These are phyloP conservation scores for Iris pallida DNA, from an alignment of 116 monocot genomes.

Conservation along the genomic window DNA sequence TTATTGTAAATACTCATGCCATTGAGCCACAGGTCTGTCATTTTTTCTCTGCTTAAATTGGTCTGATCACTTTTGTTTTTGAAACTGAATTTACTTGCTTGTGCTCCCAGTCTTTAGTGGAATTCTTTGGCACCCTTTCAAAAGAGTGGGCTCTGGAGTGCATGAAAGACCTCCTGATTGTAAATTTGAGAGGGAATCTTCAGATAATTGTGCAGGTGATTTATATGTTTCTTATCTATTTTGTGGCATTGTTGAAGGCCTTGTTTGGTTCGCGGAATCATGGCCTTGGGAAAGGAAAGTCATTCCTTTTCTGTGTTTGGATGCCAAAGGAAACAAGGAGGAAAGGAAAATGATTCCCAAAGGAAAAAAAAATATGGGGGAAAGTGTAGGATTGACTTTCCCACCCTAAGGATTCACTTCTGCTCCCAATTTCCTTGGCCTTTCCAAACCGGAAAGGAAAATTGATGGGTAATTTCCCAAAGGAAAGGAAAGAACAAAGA, in stretches of 20 bases:
- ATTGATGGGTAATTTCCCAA: no score
- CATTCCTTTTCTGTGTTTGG: no score
- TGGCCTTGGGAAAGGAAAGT: no score
- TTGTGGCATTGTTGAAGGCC: not conserved
- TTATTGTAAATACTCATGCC: slow-evolving; percentile 98
- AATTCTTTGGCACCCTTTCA: slow-evolving; percentile 97
- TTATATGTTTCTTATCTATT: not conserved
- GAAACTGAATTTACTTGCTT: not conserved
- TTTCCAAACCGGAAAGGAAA: no score
- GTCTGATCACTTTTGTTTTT: not conserved
- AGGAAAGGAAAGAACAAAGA: no score
- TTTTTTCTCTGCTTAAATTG: not conserved
- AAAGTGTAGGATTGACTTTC: no score
- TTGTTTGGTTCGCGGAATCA: no score
- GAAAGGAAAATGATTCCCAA: no score
- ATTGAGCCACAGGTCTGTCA: slow-evolving; percentile 97
- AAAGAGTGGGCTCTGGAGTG: slow-evolving; percentile 94
- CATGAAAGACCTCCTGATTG: slow-evolving; percentile 91
- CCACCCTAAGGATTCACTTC: no score
- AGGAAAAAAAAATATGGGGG: no score
- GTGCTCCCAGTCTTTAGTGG: slow-evolving; percentile 61
- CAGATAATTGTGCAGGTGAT: slow-evolving; percentile 95
- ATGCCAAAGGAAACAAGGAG: no score
- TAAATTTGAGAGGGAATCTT: slow-evolving; percentile 94
- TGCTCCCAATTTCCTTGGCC: no score